Evolutionary conservation across 129 eudicot genomes (phyloP), one percentile per base, ranked within the genome.

Genomic region (Escallonia rubra): DNA sequence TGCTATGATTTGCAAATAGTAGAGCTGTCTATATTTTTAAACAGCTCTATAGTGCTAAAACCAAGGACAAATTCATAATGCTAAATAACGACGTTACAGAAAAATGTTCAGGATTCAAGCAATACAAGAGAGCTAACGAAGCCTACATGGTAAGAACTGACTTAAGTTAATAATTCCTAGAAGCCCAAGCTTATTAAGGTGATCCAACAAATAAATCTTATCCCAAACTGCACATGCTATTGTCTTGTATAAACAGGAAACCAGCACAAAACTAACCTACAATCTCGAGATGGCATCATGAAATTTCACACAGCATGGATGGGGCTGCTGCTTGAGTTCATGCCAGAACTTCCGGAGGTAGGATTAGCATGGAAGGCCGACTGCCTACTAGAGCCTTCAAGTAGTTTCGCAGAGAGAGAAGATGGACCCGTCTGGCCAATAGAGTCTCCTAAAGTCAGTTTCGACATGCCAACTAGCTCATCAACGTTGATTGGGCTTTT

Each of bases 391-490:
- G 89, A 64, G 58, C 93, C 93, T 40, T 90, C 90, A 6, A 68
- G 86, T 8, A 90, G 74, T 59, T 91, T 87, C 50, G 79, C 73
- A 3, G 97, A 87, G 41, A 85, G 78, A 34, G 80, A 51, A 41
- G 80, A 68, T 8, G 76, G 74, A 38, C 75, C 90, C 14, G 77
- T 85, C 41, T 74, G 70, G 43, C 91, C 86, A 23, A 68, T 70
- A 8, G 97, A 84, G 55, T 83, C 97, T 3, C 97, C 93, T 72
- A 91, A 78, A 63, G 86, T 87, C 68, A 91, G 74, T 55, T 83
- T 91, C 7, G 97, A 87, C 92, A 91, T 85, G 60, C 97, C 97
- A 49, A 91, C 88, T 10, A 91, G 93, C 82, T 87, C 97, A 34
- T 91, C 90, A 4, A 91, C 97, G 23, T 91, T 87, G 40, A 91